Evolutionary conservation across 2,329 filamentous ascomycete species (phyloP).

Genomic region (Phaeosphaeriaceae sp.): DNA sequence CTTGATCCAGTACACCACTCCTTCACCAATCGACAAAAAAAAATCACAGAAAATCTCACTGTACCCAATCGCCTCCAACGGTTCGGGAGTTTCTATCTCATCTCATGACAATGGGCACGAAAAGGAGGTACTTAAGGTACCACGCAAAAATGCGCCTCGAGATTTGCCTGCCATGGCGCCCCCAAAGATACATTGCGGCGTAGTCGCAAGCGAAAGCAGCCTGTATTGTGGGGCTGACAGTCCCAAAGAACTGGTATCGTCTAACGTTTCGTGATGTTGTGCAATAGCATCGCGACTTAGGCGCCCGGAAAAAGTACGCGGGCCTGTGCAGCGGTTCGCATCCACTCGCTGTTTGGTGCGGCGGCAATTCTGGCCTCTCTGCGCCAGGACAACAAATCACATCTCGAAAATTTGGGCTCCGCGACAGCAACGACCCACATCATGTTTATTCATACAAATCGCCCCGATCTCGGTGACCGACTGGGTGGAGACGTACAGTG

Average conservation of each 20-base stretch:
- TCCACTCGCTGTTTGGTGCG: background rate
- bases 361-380: background rate
- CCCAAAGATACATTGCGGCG: constrained; percentile 15
- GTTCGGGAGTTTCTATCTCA: background rate
- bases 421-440: background rate
- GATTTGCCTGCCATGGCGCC: background rate
- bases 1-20: background rate
- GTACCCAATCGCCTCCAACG: background rate
- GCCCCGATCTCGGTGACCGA: background rate
- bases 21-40: background rate
- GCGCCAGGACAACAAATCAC: background rate
- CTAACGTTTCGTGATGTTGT: constrained; percentile 6
- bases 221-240: background rate
- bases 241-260: background rate
- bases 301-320: constrained; percentile 5
- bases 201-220: constrained; percentile 1
- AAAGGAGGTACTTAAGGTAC: constrained; percentile 1
- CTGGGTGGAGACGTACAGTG: background rate
- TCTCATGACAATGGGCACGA: background rate
- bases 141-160: background rate
- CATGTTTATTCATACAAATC: background rate
- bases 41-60: background rate
- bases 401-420: background rate
- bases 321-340: constrained; percentile 9
- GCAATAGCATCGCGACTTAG: constrained; percentile 7